Evolutionary conservation across 2,329 filamentous ascomycete genomes (phyloP), one percentile per base, ranked within the genome.

Genomic region (Pezicula rhizophila): DNA sequence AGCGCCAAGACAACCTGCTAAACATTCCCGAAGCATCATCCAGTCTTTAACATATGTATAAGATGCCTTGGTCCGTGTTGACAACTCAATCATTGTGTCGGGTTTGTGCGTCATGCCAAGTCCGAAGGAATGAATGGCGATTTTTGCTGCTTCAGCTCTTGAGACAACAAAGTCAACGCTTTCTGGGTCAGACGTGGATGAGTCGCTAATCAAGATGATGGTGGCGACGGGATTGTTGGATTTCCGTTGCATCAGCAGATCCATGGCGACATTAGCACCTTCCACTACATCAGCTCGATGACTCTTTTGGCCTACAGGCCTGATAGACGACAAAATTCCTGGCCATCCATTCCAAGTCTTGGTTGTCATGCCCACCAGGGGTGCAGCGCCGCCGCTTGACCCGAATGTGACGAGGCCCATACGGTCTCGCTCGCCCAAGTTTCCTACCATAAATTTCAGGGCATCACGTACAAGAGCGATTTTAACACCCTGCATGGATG

Each of bases 31-130:
- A 33, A 99, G 78, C 92, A 97, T 99, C 92, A 97, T 97, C 93
- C 93, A 99, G 67, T 99, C 93, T 70, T 97, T 99, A 58, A 99
- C 91, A 62, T 97, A 99, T 1, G 90, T 95, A 64, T 97, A 99
- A 1, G 90, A 95, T 4, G 91, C 93, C 71, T 97, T 99, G 3
- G 93, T 99, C 52, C 90, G 80, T 6, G 88, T 93, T 1, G 93
- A 97, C 11, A 99, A 74, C 69, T 97, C 92, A 54, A 99, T 96
- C 90, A 99, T 95, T 1, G 91, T 96, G 64, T 99, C 93, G 5
- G 93, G 93, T 70, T 97, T 97, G 70, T 99, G 93, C 1, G 92
- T 97, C 74, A 96, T 83, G 45, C 93, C 93, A 15, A 99, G 78
- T 31, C 93, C 93, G 60, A 99, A 99, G 0, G 93, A 96, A 68